Evolutionary conservation across 1,284 basidiomycete species (phyloP).

Genomic region (Austroboletus rostrupii): DNA sequence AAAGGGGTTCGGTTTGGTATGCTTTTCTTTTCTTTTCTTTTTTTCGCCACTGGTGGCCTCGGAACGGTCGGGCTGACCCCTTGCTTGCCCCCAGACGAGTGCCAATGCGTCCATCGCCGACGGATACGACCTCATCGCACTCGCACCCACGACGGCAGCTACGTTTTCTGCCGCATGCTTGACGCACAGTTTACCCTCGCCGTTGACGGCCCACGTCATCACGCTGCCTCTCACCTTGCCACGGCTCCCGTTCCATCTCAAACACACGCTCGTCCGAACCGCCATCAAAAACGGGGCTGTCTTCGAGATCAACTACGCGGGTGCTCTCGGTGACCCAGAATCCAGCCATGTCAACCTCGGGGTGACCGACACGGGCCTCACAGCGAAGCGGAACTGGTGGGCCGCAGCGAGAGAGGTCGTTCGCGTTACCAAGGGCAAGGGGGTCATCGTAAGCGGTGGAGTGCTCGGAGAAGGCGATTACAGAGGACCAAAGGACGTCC

Average conservation of each 20-base stretch:
- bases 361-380: conserved; percentile 48
- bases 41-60: not conserved
- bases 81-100: conserved; percentile 61
- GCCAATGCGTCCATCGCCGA: conserved; percentile 53
- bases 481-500: conserved; percentile 65
- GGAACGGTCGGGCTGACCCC: not conserved
- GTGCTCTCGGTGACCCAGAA: conserved; percentile 61
- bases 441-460: conserved; percentile 65
- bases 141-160: conserved; percentile 66
- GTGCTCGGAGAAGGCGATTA: conserved; percentile 54
- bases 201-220: conserved; percentile 79
- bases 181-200: conserved; percentile 75
- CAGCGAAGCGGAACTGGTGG: conserved; percentile 78
- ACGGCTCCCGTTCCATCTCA: conserved; percentile 75
- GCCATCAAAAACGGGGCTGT: conserved; percentile 80
- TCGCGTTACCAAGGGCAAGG: conserved; percentile 74
- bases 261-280: conserved; percentile 76
- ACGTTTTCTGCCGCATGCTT: conserved; percentile 79
- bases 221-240: conserved; percentile 76
- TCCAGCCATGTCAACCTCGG: conserved; percentile 40
- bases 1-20: conserved; percentile 74
- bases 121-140: conserved; percentile 73
- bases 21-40: conserved; percentile 26
- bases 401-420: conserved; percentile 68
- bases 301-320: conserved; percentile 78